Evolutionary conservation across 2,329 filamentous ascomycete species (phyloP).

Genomic region (Cladosporium sphaerospermum): DNA sequence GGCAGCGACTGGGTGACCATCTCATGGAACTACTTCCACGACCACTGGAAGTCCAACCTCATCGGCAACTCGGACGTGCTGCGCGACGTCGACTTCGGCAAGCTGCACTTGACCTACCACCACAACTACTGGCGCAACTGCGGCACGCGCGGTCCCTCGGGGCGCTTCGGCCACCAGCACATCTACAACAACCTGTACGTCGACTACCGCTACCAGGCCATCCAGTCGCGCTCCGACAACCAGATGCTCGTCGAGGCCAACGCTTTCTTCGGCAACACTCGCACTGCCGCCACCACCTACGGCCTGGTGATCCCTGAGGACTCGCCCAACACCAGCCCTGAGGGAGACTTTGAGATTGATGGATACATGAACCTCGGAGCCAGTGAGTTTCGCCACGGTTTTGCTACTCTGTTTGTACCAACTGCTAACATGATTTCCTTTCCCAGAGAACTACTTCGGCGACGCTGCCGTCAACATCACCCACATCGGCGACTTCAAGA

Average conservation of each 20-base stretch:
- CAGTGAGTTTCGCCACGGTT: constrained; percentile 32
- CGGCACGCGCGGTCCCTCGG: constrained; percentile 44
- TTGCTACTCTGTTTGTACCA: neutral
- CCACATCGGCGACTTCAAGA: constrained; percentile 44
- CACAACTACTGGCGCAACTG: constrained; percentile 45
- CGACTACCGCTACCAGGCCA: constrained; percentile 43
- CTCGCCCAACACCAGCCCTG: constrained; percentile 48
- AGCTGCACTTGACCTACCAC: constrained; percentile 46
- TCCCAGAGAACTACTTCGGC: constrained; percentile 44
- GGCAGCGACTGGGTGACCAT: constrained; percentile 43
- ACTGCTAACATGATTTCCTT: constrained; percentile 2
- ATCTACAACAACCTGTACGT: constrained; percentile 47
- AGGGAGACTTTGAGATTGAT: constrained; percentile 50
- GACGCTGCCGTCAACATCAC: constrained; percentile 47
- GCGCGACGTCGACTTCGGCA: constrained; percentile 38
- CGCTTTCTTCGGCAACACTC: constrained; percentile 43
- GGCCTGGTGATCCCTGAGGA: constrained; percentile 51
- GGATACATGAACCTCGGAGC: constrained; percentile 50
- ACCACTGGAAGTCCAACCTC: constrained; percentile 42
- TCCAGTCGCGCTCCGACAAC: constrained; percentile 45
- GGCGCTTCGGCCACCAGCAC: constrained; percentile 46
- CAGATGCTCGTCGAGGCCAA: constrained; percentile 47
- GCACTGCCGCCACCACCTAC: constrained; percentile 48
- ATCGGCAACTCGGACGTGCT: constrained; percentile 38
- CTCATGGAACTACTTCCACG: constrained; percentile 46